phyloP scores from a whole-genome alignment of 2,329 filamentous ascomycete genomes.

The Chalaropsis ovoidea region DNA sequence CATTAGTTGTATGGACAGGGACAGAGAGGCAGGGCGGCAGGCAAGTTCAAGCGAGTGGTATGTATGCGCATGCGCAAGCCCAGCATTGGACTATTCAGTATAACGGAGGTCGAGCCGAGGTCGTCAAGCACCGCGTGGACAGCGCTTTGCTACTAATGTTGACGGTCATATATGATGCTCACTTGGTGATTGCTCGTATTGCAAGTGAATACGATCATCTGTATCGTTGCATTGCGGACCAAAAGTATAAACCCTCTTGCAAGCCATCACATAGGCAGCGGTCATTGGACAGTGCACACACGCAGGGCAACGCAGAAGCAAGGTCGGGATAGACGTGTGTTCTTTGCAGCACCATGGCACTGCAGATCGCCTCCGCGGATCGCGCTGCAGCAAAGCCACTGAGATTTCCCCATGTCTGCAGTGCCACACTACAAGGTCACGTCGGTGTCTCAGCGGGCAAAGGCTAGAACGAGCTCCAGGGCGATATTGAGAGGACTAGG shows the following conservation, averaged over 20 bases:
- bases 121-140: neutral
- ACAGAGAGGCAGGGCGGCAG: too few relatives aligned
- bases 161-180: neutral
- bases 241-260: neutral
- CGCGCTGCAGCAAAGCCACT: constrained; percentile 2
- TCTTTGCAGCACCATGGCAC: neutral
- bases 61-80: neutral
- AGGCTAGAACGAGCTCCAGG: neutral
- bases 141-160: neutral
- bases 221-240: constrained; percentile 6
- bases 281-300: neutral
- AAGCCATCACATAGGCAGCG: too few relatives aligned
- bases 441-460: neutral
- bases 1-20: too few relatives aligned
- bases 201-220: constrained; percentile 2
- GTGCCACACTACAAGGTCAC: neutral
- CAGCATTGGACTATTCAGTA: neutral
- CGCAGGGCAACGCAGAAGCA: neutral
- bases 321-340: neutral
- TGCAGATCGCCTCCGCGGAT: constrained; percentile 2
- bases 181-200: neutral
- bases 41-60: neutral
- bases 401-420: neutral
- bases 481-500: neutral
- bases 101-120: neutral